A percentile compares a stretch with the other conserved stretches of the same genome.
Evolutionary conservation across 345 rosid species (phyloP).

Genomic region (Eucalyptus lansdowneana): DNA sequence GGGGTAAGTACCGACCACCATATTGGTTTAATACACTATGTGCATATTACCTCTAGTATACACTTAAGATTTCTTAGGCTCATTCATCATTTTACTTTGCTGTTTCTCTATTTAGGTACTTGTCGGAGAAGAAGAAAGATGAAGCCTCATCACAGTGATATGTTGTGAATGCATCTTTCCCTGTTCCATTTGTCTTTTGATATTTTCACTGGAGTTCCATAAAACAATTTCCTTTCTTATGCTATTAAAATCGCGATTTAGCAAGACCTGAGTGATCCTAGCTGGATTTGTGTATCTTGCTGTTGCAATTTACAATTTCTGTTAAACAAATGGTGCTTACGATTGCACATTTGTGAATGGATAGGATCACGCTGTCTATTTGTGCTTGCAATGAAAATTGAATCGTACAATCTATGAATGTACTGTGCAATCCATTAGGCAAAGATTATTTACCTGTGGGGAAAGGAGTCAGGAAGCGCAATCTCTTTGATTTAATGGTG

Average conservation of each 20-base stretch:
- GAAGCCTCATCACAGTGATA: neutral
- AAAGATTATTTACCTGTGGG: neutral
- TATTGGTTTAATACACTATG: neutral
- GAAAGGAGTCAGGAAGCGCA: neutral
- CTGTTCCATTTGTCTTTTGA: neutral
- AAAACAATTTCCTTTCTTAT: neutral
- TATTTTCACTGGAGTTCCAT: neutral
- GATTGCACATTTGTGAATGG: neutral
- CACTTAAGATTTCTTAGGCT: neutral
- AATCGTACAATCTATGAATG: neutral
- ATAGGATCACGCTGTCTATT: neutral
- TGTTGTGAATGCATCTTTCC: neutral
- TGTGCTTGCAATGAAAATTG: conserved; percentile 2
- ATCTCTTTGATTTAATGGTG: neutral
- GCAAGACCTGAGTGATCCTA: neutral
- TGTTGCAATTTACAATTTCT: neutral
- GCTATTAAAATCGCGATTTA: neutral
- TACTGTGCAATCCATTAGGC: neutral
- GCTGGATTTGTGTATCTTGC: neutral
- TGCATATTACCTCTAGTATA: neutral
- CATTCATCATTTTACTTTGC: neutral
- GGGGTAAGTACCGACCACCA: conserved; percentile 24
- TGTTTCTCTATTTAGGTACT: neutral
- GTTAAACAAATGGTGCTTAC: neutral
- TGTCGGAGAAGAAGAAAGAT: neutral